Conservation (phyloP, 2,329 filamentous ascomycete species). For the Colletotrichum higginsianum region DNA sequence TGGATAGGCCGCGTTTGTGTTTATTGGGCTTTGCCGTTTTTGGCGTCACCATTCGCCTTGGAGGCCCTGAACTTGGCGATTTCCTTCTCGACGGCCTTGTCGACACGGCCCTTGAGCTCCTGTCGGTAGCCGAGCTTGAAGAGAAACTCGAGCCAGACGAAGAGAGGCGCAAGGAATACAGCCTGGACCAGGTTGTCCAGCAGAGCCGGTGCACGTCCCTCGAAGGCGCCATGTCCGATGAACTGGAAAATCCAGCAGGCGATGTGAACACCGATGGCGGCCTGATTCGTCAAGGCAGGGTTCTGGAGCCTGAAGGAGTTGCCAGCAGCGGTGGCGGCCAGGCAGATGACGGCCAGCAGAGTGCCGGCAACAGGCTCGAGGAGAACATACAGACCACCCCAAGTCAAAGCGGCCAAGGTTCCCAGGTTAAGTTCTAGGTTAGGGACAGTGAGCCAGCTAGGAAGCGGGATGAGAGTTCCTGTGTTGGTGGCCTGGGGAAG, state of each 20-base stretch:
- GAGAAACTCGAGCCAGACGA: slow-evolving; percentile 95
- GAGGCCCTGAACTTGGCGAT: slow-evolving; percentile 79
- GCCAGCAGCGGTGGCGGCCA: slow-evolving; percentile 80
- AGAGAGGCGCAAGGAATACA: slow-evolving; percentile 92
- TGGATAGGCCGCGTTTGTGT: slow-evolving; percentile 9
- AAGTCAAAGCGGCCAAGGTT: slow-evolving; percentile 76
- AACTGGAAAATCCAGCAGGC: slow-evolving; percentile 92
- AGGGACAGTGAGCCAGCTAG: slow-evolving; percentile 76
- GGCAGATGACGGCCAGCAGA: slow-evolving; percentile 80
- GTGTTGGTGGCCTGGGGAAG: slow-evolving; percentile 70
- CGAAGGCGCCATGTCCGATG: slow-evolving; percentile 89
- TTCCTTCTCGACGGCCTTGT: slow-evolving; percentile 82
- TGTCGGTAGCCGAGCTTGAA: slow-evolving; percentile 93
- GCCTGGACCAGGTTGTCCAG: slow-evolving; percentile 94
- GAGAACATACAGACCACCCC: slow-evolving; percentile 86
- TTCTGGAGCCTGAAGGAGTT: slow-evolving; percentile 80
- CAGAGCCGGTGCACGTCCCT: slow-evolving; percentile 88
- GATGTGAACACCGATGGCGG: slow-evolving; percentile 78
- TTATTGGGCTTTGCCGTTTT: slow-evolving; percentile 68
- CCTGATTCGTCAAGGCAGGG: slow-evolving; percentile 64
- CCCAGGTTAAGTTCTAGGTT: slow-evolving; percentile 77
- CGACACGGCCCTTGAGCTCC: slow-evolving; percentile 86
- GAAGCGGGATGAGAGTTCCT: slow-evolving; percentile 74
- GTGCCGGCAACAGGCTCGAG: slow-evolving; percentile 94
- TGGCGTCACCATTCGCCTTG: slow-evolving; percentile 61